Percentiles rank a stretch among this genome's conserved stretches.
phyloP scores from a whole-genome alignment of 495 filamentous ascomycete genomes.

The Xylaria cubensis region DNA sequence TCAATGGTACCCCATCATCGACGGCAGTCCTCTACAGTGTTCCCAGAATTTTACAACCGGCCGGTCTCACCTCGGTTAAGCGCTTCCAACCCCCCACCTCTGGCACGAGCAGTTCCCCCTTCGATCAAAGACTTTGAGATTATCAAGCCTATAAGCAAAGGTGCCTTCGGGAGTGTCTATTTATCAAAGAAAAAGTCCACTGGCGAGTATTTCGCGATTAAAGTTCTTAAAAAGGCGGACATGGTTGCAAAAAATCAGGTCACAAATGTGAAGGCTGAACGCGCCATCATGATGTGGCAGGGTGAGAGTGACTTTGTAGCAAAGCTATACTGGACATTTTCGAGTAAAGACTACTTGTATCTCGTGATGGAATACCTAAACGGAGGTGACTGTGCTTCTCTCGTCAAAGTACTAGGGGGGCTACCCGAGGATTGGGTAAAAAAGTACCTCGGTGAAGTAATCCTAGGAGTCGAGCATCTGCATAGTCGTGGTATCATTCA shows the following conservation, averaged over 20 bases:
- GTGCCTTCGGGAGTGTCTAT: slow-evolving; percentile 97
- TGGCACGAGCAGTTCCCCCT: slow-evolving; percentile 79
- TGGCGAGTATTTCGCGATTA: slow-evolving; percentile 97
- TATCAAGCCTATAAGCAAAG: slow-evolving; percentile 99
- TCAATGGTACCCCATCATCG: slow-evolving; percentile 72
- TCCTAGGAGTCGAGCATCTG: slow-evolving; percentile 93
- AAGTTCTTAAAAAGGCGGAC: slow-evolving; percentile 97
- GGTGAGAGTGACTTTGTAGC: slow-evolving; percentile 99
- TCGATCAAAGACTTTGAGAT: slow-evolving; percentile 99
- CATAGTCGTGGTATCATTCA: slow-evolving; percentile 95
- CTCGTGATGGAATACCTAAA: slow-evolving; percentile 99
- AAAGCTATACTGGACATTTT: slow-evolving; percentile 99
- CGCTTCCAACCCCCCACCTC: slow-evolving; percentile 73
- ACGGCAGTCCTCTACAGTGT: slow-evolving; percentile 87
- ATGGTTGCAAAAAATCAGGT: slow-evolving; percentile 99
- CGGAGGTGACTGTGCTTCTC: slow-evolving; percentile 93
- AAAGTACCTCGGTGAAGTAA: slow-evolving; percentile 94
- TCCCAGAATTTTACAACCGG: slow-evolving; percentile 67
- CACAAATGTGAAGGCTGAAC: slow-evolving; percentile 97
- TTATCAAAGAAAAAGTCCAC: slow-evolving; percentile 98
- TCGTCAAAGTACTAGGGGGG: slow-evolving; percentile 90
- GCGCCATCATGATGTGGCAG: slow-evolving; percentile 99
- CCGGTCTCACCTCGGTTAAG: slow-evolving; percentile 82
- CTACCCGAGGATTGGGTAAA: slow-evolving; percentile 96
- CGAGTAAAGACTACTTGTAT: slow-evolving; percentile 98